phyloP scores from a whole-genome alignment of 1,139 yeast species.

The Blastobotrys aristatus region DNA sequence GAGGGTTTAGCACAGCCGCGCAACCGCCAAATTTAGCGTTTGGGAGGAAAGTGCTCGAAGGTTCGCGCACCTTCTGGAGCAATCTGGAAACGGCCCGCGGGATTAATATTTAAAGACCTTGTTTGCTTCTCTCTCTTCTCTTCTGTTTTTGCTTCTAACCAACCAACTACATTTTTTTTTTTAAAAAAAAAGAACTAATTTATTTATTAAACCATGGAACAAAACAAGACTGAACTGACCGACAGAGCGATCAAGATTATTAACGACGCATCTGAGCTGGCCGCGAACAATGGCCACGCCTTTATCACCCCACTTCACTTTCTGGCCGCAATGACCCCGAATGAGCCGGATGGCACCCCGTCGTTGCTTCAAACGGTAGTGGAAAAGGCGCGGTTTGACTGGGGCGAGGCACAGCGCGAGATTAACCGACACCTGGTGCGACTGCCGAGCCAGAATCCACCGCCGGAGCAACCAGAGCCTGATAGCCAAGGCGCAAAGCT shows the following conservation, averaged over 20 bases:
- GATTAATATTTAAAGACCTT: background rate
- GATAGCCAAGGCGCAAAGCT: conserved; percentile 68
- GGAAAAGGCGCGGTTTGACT: conserved; percentile 85
- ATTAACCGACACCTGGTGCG: conserved; percentile 80
- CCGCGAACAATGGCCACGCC: conserved; percentile 77
- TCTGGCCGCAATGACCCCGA: conserved; percentile 86
- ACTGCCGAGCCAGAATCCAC: conserved; percentile 81
- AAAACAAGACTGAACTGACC: conserved; percentile 46
- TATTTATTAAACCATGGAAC: background rate
- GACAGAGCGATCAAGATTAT: conserved; percentile 86
- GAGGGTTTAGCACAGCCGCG: too few relatives aligned
- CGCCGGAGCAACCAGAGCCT: conserved; percentile 71
- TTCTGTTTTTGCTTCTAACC: background rate
- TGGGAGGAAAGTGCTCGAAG: background rate
- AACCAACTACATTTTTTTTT: background rate
- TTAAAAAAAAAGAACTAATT: background rate
- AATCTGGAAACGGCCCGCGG: background rate
- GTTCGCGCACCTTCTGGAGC: conserved; percentile 3
- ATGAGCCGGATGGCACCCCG: conserved; percentile 61
- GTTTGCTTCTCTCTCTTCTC: background rate
- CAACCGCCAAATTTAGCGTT: too few relatives aligned
- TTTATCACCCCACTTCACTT: conserved; percentile 83
- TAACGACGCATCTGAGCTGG: conserved; percentile 73
- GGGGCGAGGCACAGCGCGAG: conserved; percentile 69
- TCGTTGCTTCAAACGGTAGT: conserved; percentile 77